Evolutionary conservation across 2,329 filamentous ascomycete genomes (phyloP).

Genomic region (Blumeriella jaapii): DNA sequence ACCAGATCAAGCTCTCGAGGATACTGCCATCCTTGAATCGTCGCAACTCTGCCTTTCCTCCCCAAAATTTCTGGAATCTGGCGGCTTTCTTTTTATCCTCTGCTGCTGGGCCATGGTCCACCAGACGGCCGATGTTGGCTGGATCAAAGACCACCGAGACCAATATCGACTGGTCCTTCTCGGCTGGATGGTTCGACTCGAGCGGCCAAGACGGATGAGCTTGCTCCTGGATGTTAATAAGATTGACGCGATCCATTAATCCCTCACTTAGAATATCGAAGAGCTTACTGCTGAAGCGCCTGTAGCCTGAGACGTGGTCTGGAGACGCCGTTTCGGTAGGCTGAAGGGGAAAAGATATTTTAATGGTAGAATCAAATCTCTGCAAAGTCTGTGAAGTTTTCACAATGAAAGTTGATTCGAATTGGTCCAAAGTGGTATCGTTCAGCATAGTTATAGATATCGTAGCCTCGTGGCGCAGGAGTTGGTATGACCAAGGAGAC

Average conservation of each 20-base stretch:
- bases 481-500: conserved; percentile 68
- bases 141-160: conserved; percentile 65
- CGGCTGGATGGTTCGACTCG: conserved; percentile 28
- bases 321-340: conserved; percentile 10
- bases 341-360: conserved; percentile 11
- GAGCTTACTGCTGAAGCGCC: conserved; percentile 40
- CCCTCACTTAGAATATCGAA: conserved; percentile 58
- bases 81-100: conserved; percentile 77
- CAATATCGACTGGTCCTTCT: conserved; percentile 33
- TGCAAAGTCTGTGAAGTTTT: conserved; percentile 43
- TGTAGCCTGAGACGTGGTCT: conserved; percentile 20
- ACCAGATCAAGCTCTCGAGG: conserved; percentile 84
- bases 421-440: conserved; percentile 64
- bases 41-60: conserved; percentile 80
- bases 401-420: conserved; percentile 72
- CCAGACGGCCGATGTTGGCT: conserved; percentile 57
- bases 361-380: conserved; percentile 40
- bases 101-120: conserved; percentile 79
- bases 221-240: conserved; percentile 47
- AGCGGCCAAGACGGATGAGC: conserved; percentile 35
- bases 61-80: conserved; percentile 86
- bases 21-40: conserved; percentile 95
- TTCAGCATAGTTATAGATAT: conserved; percentile 65
- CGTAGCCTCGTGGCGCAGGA: conserved; percentile 64
- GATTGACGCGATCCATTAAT: conserved; percentile 60